Evolutionary conservation across 371 early-diverging fungal species (phyloP).

Genomic region (Umbelopsis sp.): DNA sequence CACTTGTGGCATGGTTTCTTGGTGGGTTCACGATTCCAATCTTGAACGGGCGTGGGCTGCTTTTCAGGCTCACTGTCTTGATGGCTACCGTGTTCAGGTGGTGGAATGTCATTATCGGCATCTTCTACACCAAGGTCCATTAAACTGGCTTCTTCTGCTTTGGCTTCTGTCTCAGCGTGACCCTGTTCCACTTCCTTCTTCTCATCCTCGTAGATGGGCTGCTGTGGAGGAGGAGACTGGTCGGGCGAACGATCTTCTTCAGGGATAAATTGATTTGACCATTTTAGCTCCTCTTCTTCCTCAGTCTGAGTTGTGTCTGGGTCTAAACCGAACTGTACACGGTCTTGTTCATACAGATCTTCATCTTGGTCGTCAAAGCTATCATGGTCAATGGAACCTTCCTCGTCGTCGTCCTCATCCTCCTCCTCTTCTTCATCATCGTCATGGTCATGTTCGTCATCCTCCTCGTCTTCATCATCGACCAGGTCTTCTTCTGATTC

Average conservation of each 20-base stretch:
- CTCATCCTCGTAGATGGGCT: neutral
- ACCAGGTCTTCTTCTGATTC: conserved; percentile 12
- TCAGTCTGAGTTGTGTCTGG: neutral
- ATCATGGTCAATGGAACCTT: conserved; percentile 2
- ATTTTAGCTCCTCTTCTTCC: neutral
- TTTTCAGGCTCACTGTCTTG: neutral
- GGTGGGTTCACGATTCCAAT: neutral
- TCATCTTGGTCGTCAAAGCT: conserved; percentile 5
- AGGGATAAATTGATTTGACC: neutral
- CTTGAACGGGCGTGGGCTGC: neutral
- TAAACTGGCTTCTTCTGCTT: neutral
- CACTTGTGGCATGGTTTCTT: neutral
- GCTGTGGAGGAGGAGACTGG: neutral
- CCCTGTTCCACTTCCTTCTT: neutral
- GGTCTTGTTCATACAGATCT: neutral
- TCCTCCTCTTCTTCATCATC: conserved; percentile 10
- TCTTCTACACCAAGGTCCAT: neutral
- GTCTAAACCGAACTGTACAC: neutral
- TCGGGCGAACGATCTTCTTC: neutral
- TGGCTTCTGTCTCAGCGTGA: neutral
- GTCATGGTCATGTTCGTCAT: conserved; percentile 8
- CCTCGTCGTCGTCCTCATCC: conserved; percentile 2
- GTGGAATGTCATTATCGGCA: conserved; percentile 3
- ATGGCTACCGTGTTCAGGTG: neutral
- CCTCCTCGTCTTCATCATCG: neutral